phyloP scores from a whole-genome alignment of 2,329 filamentous ascomycete genomes.

The Dactylonectria estremocensis region DNA sequence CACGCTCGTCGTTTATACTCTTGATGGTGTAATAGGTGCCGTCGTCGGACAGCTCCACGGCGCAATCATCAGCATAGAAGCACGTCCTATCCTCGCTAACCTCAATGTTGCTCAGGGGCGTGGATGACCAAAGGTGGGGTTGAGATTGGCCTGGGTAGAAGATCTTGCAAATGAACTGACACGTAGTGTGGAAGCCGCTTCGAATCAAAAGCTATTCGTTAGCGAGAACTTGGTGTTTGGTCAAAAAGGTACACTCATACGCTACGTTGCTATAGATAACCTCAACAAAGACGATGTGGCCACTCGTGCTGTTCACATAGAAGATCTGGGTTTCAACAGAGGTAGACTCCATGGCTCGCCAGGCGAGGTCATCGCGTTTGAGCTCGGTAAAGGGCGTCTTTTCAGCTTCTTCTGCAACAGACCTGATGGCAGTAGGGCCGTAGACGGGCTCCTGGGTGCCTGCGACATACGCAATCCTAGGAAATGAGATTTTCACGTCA shows the following conservation, averaged over 20 bases:
- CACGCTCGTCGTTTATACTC: slow-evolving; percentile 84
- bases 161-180: slow-evolving; percentile 95
- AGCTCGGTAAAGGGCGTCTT: slow-evolving; percentile 85
- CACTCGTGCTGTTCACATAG: slow-evolving; percentile 87
- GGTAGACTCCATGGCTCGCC: slow-evolving; percentile 87
- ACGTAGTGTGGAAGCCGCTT: slow-evolving; percentile 90
- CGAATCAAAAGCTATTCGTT: slow-evolving; percentile 28
- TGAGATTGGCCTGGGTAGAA: slow-evolving; percentile 83
- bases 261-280: slow-evolving; percentile 98
- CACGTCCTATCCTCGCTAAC: slow-evolving; percentile 87
- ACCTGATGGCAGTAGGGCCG: slow-evolving; percentile 87
- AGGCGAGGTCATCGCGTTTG: slow-evolving; percentile 83
- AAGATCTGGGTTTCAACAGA: slow-evolving; percentile 96
- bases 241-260: slow-evolving; percentile 67
- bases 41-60: slow-evolving; percentile 88
- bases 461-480: slow-evolving; percentile 82
- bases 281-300: slow-evolving; percentile 84
- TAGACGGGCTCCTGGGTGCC: slow-evolving; percentile 98
- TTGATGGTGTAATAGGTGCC: slow-evolving; percentile 89
- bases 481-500: slow-evolving; percentile 33
- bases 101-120: slow-evolving; percentile 82
- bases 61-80: slow-evolving; percentile 90
- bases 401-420: slow-evolving; percentile 86
- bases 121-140: slow-evolving; percentile 86
- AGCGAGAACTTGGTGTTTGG: slow-evolving; percentile 2